These are phyloP conservation scores for Lathyrus oleraceus DNA, from an alignment of 306 rosid genomes.

Conservation along the genomic window DNA sequence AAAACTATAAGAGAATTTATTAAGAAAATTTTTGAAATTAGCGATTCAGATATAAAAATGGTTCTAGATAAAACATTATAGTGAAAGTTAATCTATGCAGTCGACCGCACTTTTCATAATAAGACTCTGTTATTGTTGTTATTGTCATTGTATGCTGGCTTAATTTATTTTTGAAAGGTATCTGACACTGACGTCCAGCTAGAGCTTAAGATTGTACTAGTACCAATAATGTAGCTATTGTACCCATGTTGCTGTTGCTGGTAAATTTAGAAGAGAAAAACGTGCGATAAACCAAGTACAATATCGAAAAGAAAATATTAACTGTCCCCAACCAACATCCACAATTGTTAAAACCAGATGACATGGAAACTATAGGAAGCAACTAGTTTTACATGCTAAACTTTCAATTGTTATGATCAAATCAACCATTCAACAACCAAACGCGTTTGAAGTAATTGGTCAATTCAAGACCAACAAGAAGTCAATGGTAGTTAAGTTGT, in stretches of 20 bases:
- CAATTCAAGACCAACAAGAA: slow-evolving; percentile 14
- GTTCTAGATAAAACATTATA: too few relatives aligned
- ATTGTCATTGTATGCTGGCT: too few relatives aligned
- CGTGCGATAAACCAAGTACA: neutral
- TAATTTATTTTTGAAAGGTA: too few relatives aligned
- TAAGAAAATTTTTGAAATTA: too few relatives aligned
- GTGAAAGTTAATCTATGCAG: too few relatives aligned
- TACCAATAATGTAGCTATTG: too few relatives aligned
- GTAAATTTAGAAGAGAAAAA: neutral
- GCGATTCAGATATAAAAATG: too few relatives aligned
- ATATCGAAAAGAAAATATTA: neutral
- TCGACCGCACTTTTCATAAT: too few relatives aligned
- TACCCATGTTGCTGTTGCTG: neutral
- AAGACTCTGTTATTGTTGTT: too few relatives aligned
- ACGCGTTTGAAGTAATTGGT: slow-evolving; percentile 24
- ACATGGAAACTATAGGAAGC: neutral
- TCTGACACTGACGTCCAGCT: too few relatives aligned
- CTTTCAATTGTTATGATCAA: slow-evolving; percentile 1
- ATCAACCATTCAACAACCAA: neutral
- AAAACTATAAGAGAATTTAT: too few relatives aligned
- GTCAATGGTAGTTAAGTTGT: slow-evolving; percentile 5
- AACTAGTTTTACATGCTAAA: slow-evolving; percentile 3
- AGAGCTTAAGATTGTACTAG: too few relatives aligned
- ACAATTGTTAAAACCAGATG: slow-evolving; percentile 28
- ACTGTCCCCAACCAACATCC: neutral